Percentiles rank a stretch among this genome's conserved stretches.
Evolutionary conservation across 306 rosid species (phyloP).

Genomic region (Begonia fuchsioides): DNA sequence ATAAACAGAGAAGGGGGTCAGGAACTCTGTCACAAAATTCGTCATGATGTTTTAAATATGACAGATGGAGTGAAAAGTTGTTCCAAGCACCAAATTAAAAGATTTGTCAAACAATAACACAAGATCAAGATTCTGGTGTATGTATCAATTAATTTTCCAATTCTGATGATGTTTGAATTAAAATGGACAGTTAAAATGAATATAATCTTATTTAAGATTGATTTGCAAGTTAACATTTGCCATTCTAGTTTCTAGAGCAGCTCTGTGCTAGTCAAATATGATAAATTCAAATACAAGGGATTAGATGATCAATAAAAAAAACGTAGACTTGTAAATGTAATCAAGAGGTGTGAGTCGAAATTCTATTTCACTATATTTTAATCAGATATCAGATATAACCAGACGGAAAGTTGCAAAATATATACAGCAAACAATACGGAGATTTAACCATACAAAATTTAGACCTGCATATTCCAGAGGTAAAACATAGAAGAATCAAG

Average conservation of each 20-base stretch:
- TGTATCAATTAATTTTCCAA: no score
- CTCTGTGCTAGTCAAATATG: background rate
- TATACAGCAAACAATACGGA: conserved; percentile 15
- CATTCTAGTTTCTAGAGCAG: background rate
- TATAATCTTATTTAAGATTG: no score
- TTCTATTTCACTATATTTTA: background rate
- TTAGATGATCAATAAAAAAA: no score
- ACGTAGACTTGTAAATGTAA: no score
- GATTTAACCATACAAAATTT: conserved; percentile 88
- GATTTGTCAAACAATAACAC: no score
- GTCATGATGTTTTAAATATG: conserved; percentile 3
- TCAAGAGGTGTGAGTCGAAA: no score
- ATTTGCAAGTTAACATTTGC: no score
- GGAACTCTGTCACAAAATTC: conserved; percentile 10
- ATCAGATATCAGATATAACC: background rate
- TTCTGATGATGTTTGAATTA: no score
- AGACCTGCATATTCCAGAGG: conserved; percentile 98
- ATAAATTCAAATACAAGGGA: background rate
- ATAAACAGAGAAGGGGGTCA: conserved; percentile 17
- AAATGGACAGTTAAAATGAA: no score
- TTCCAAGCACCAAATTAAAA: background rate
- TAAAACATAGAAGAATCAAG: conserved; percentile 51
- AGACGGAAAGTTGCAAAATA: conserved; percentile 1
- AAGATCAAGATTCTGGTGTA: no score
- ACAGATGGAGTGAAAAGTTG: background rate